Conservation (phyloP, 164 flowering plant genomes). For the Aristolochia fimbriata region DNA sequence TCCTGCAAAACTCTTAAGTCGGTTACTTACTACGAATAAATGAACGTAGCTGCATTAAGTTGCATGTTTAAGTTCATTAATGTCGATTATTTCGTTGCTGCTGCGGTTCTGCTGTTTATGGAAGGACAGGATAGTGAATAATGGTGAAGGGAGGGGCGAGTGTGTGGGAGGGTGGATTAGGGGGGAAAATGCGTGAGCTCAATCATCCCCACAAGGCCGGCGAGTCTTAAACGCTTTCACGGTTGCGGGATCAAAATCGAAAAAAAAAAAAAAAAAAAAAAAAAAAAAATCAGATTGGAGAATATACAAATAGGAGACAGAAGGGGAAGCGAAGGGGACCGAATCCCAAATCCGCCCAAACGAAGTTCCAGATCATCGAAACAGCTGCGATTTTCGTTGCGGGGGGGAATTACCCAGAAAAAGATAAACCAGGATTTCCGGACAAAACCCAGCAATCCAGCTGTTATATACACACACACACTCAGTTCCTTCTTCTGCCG, state of each 20-base stretch:
- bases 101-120: too few species aligned
- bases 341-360: not conserved
- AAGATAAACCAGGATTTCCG: conserved; percentile 7
- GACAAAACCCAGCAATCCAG: conserved; percentile 10
- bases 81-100: too few species aligned
- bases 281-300: not conserved
- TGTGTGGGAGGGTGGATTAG: not conserved
- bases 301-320: not conserved
- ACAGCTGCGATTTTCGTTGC: conserved; percentile 3
- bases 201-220: conserved; percentile 1
- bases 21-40: too few species aligned
- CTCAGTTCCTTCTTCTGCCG: not conserved
- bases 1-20: too few species aligned
- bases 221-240: conserved; percentile 11
- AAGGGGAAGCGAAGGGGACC: not conserved
- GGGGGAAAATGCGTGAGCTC: too few species aligned
- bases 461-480: conserved; percentile 2
- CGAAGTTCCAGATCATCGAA: not conserved
- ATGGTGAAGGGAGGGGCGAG: not conserved
- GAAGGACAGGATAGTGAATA: not conserved
- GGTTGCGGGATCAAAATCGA: conserved; percentile 1
- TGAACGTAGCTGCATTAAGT: too few species aligned
- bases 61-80: too few species aligned
- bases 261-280: too few species aligned
- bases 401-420: not conserved